These are phyloP conservation scores for Cordyceps farinosa DNA, from an alignment of 2,329 filamentous ascomycete species.

Conservation along the genomic window DNA sequence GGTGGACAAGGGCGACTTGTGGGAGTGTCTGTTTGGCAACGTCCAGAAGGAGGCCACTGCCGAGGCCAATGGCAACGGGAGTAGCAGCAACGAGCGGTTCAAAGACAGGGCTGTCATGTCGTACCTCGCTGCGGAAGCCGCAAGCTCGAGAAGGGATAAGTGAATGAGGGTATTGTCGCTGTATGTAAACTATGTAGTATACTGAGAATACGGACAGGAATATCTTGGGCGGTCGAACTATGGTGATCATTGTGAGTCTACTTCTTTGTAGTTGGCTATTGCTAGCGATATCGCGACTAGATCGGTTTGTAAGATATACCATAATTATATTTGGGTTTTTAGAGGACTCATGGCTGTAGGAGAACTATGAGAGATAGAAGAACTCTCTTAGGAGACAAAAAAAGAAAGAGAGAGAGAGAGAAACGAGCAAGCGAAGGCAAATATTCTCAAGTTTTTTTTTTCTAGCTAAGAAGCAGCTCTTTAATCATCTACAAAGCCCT, in stretches of 20 bases:
- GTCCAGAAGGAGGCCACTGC: conserved; percentile 21
- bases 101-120: conserved; percentile 22
- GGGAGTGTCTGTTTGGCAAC: conserved; percentile 80
- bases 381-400: too few species aligned
- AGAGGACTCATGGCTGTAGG: too few species aligned
- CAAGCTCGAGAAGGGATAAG: conserved; percentile 31
- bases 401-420: too few species aligned
- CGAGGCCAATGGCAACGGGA: conserved; percentile 21
- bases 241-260: too few species aligned
- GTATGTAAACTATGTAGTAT: not conserved
- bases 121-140: conserved; percentile 45
- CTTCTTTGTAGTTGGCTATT: not conserved
- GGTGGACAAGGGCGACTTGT: conserved; percentile 74
- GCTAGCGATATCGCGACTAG: not conserved
- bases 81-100: conserved; percentile 23
- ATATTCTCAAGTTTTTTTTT: too few species aligned
- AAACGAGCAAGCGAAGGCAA: too few species aligned
- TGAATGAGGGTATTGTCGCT: not conserved
- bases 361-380: too few species aligned
- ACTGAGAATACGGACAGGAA: not conserved
- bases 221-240: not conserved
- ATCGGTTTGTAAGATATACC: not conserved
- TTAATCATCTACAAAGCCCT: too few species aligned
- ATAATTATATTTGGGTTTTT: too few species aligned
- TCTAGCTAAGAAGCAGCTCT: too few species aligned